Evolutionary conservation across 2,329 filamentous ascomycete genomes (phyloP), one percentile per base, ranked within the genome.

Genomic region (Paracorniculantispora psalliotae): DNA sequence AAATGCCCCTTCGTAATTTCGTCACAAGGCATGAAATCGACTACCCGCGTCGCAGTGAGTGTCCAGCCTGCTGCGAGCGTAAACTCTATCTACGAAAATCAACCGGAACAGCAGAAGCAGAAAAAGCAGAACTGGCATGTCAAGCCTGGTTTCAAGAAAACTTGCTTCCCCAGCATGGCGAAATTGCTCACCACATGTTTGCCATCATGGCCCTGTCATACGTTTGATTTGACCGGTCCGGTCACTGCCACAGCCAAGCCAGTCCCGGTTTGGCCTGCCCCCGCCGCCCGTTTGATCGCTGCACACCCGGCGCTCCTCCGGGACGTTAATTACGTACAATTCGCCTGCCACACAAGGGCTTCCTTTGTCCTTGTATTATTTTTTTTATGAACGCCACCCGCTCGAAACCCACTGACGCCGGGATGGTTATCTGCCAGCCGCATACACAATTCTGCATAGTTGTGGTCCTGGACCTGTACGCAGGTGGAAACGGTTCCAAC

Each of bases 181-280:
- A 57, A 57, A 57, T 57, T 57, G 46, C 54, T 50, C 44, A 25
- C 46, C 43, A 50, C 54, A 57, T 57, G 33, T 57, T 57, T 57
- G 46, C 44, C 54, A 48, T 49, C 28, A 28, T 21, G 30, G 17
- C 5, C n/a, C 19, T 19, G n/a, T 30, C 19, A n/a, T 8, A 33
- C 41, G 23, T 6, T 6, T 33, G 6, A 41, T 41, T 41, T 41
- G 4, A 17, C 37, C 37, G 37, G 12, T 15, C 7, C n/a, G 13
- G 15, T 30, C 39, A 25, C 39, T n/a, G 19, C 37, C 39, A 35
- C 54, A 44, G 28, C 39, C 28, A 33, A 13, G 21, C 28, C 39
- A 23, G 19, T 33, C 19, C 28, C n/a, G 39, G 26, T 46, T 35
- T 2, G 19, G 51, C 28, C 33, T 54, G 39, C 51, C 19, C 15